phyloP scores from a whole-genome alignment of 2,329 filamentous ascomycete genomes.

The Cercospora zeina region DNA sequence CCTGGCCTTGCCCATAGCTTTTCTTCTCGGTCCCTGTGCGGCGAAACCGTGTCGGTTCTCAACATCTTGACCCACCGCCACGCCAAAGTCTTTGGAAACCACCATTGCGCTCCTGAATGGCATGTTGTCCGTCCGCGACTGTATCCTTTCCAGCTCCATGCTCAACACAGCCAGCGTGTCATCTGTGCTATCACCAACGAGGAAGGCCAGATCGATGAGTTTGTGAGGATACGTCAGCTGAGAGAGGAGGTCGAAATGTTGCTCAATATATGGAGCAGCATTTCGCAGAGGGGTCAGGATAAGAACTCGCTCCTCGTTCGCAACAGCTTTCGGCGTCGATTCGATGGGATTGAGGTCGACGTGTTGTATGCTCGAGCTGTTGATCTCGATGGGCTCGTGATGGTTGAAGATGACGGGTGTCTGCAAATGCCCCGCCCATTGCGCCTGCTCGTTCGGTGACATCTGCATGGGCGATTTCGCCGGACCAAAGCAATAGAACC shows the following conservation, averaged over 20 bases:
- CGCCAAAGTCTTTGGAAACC: conserved; percentile 87
- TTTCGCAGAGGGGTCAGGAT: conserved; percentile 93
- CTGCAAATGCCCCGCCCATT: conserved; percentile 84
- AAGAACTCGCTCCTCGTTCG: conserved; percentile 82
- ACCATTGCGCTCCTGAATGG: conserved; percentile 84
- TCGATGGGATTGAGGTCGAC: conserved; percentile 82
- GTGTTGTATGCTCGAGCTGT: conserved; percentile 73
- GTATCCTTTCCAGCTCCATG: conserved; percentile 82
- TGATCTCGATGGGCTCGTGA: conserved; percentile 82
- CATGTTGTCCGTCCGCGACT: conserved; percentile 71
- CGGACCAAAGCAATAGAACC: conserved; percentile 97
- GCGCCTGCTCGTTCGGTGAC: conserved; percentile 82
- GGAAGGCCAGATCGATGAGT: conserved; percentile 90
- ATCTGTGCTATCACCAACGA: conserved; percentile 87
- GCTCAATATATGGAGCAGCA: conserved; percentile 75
- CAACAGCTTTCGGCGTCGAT: conserved; percentile 74
- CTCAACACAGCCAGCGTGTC: conserved; percentile 86
- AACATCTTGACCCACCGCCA: conserved; percentile 72
- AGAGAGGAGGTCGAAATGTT: conserved; percentile 90
- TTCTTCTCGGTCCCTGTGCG: conserved; percentile 85
- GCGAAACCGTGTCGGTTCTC: conserved; percentile 81
- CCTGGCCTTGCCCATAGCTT: conserved; percentile 82
- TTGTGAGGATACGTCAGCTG: conserved; percentile 92
- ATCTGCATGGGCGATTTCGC: conserved; percentile 95
- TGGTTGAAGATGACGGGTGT: conserved; percentile 97